A percentile compares a stretch with the other conserved stretches of the same genome.
Evolutionary conservation across 805 yeast species (phyloP).

Genomic region (Millerago galiae): DNA sequence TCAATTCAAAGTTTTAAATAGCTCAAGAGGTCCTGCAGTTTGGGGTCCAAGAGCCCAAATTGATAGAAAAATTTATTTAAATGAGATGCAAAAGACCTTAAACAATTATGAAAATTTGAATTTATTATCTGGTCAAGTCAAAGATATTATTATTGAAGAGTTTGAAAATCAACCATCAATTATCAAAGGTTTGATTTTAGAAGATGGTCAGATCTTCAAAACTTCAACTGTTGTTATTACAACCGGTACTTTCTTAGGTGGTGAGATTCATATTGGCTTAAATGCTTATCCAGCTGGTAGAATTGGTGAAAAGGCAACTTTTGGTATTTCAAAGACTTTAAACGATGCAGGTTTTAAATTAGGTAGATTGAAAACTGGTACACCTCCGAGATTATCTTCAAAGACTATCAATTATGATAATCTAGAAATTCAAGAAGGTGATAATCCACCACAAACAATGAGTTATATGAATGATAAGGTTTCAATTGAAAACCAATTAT

Average conservation of each 20-base stretch:
- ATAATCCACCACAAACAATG: conserved; percentile 83
- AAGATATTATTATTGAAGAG: conserved; percentile 67
- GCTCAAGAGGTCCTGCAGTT: conserved; percentile 90
- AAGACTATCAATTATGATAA: conserved; percentile 61
- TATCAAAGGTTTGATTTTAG: conserved; percentile 68
- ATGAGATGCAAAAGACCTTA: conserved; percentile 71
- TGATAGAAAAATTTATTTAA: conserved; percentile 71
- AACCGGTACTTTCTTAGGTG: conserved; percentile 93
- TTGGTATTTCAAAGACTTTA: conserved; percentile 79
- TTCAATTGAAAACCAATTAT: conserved; percentile 49
- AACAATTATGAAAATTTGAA: conserved; percentile 47
- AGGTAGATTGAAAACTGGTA: conserved; percentile 93
- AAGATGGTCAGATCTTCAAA: conserved; percentile 53
- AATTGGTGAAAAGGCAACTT: conserved; percentile 87
- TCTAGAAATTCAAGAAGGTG: conserved; percentile 73
- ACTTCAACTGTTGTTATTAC: conserved; percentile 76
- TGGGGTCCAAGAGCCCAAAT: conserved; percentile 99
- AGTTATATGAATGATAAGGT: conserved; percentile 73
- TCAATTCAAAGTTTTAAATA: conserved; percentile 80
- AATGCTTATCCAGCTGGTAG: conserved; percentile 83
- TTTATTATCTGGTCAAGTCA: conserved; percentile 66
- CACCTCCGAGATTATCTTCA: conserved; percentile 84
- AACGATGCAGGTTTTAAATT: conserved; percentile 69
- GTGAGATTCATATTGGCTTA: conserved; percentile 89
- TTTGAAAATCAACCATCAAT: conserved; percentile 21